phyloP scores from a whole-genome alignment of 257 asterid genomes.

The Solanum appendiculatum region DNA sequence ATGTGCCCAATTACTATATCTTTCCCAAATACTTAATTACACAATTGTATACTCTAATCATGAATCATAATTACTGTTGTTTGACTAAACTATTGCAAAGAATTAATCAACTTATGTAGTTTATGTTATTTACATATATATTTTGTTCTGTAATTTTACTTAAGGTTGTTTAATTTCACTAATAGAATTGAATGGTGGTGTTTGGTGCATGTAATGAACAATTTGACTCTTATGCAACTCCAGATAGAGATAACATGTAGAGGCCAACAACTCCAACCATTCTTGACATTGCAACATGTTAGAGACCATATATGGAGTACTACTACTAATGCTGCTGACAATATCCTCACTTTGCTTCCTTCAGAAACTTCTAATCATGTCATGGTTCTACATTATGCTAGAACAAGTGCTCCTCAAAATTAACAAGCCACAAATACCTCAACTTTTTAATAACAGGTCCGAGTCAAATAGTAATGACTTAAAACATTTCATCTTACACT shows the following conservation, averaged over 20 bases:
- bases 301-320: slow-evolving; percentile 71
- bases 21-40: neutral
- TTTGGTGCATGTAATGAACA: neutral
- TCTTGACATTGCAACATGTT: slow-evolving; percentile 77
- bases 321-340: slow-evolving; percentile 24
- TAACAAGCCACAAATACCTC: neutral
- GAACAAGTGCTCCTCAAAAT: slow-evolving; percentile 14
- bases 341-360: slow-evolving; percentile 42
- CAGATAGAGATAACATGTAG: slow-evolving; percentile 90
- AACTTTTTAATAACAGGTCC: neutral
- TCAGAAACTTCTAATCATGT: slow-evolving; percentile 39
- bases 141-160: neutral
- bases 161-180: neutral
- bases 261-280: slow-evolving; percentile 55
- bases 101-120: neutral
- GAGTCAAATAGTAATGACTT: neutral
- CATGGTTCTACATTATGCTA: slow-evolving; percentile 68
- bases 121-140: neutral
- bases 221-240: neutral
- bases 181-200: neutral
- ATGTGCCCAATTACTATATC: neutral
- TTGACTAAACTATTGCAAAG: neutral
- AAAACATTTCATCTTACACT: neutral
- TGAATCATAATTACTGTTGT: neutral
- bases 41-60: neutral